Percentiles rank a stretch among this genome's conserved stretches.
These are phyloP conservation scores for Lachnellula occidentalis DNA, from an alignment of 2,329 filamentous ascomycete species.

Conservation along the genomic window DNA sequence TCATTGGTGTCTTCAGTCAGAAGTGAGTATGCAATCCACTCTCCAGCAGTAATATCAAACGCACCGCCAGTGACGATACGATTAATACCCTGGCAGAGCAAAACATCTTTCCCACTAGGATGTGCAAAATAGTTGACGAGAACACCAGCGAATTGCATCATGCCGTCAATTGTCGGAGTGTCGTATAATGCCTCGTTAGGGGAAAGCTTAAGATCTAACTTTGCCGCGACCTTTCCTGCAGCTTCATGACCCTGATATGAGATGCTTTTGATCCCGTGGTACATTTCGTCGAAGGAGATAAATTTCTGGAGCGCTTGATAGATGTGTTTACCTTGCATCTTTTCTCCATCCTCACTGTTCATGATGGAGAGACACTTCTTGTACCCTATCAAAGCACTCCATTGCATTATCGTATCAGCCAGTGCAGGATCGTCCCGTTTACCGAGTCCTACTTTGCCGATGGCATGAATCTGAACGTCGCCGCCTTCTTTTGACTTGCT, in stretches of 20 bases:
- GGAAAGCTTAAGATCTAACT: neutral
- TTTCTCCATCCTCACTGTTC: slow-evolving; percentile 25
- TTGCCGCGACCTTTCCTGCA: slow-evolving; percentile 21
- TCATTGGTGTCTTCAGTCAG: neutral
- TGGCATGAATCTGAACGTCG: neutral
- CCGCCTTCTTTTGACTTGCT: neutral
- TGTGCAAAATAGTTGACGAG: slow-evolving; percentile 9
- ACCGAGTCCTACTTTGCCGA: neutral
- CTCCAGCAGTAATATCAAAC: neutral
- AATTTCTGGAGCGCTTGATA: slow-evolving; percentile 35
- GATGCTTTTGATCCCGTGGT: slow-evolving; percentile 30
- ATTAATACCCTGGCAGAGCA: slow-evolving; percentile 2
- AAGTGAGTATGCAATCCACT: slow-evolving; percentile 1
- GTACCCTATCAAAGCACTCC: slow-evolving; percentile 11
- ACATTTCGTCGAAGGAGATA: slow-evolving; percentile 32
- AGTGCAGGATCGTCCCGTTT: neutral
- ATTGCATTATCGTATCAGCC: neutral
- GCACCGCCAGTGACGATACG: neutral
- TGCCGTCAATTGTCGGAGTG: slow-evolving; percentile 6
- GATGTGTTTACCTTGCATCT: slow-evolving; percentile 34
- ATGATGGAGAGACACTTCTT: slow-evolving; percentile 30
- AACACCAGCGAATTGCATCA: slow-evolving; percentile 9
- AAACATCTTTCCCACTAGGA: slow-evolving; percentile 20
- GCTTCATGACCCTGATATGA: slow-evolving; percentile 27
- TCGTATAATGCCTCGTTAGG: neutral